These are phyloP conservation scores for Lodderomyces metapsilosis DNA, from an alignment of 1,139 yeast genomes.

Conservation along the genomic window DNA sequence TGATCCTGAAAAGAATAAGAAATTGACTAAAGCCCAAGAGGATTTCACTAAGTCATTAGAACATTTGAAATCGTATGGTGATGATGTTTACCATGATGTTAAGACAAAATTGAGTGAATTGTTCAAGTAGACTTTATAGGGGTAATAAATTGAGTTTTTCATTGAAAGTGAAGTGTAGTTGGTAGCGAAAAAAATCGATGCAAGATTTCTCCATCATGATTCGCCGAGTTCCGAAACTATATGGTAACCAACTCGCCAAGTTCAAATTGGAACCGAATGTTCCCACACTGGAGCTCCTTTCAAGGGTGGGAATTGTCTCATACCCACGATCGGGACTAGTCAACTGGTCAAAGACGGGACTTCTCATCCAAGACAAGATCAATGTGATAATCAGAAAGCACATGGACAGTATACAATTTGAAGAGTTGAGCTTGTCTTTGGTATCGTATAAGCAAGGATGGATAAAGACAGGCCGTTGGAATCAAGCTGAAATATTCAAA, in stretches of 20 bases:
- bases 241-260: constrained; percentile 18
- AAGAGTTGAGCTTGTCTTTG: constrained; percentile 66
- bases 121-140: constrained; percentile 12
- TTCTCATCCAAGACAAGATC: constrained; percentile 58
- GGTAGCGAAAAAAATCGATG: constrained; percentile 1
- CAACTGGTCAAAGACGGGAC: constrained; percentile 79
- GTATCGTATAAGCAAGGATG: constrained; percentile 65
- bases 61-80: constrained; percentile 37
- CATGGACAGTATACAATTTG: constrained; percentile 58
- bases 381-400: constrained; percentile 55
- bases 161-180: too few relatives aligned
- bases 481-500: constrained; percentile 58
- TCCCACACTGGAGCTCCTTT: constrained; percentile 53
- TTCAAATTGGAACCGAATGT: constrained; percentile 17
- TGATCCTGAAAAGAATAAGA: constrained; percentile 23
- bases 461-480: constrained; percentile 78
- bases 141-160: too few relatives aligned
- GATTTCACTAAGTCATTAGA: constrained; percentile 32
- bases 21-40: constrained; percentile 33
- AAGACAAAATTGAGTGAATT: constrained; percentile 17
- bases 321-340: constrained; percentile 71
- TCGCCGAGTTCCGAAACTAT: constrained; percentile 29
- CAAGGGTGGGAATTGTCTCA: constrained; percentile 54
- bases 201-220: too few relatives aligned
- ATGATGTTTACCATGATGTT: constrained; percentile 31